Conservation (phyloP, 2,329 filamentous ascomycete genomes). For the Rhinocladiella mackenziei region DNA sequence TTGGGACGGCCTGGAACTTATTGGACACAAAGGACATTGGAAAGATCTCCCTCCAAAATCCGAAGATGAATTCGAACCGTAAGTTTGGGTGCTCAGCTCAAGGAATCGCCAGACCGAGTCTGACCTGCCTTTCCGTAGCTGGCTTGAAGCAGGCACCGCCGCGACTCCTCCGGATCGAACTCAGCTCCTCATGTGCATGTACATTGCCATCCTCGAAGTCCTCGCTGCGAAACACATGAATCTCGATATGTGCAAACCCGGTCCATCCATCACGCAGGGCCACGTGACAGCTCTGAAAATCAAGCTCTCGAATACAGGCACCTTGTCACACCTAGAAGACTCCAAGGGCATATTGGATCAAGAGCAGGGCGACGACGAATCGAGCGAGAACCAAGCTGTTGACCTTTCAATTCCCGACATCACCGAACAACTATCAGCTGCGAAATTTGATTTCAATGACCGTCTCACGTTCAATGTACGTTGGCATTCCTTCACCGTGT, state of each 20-base stretch:
- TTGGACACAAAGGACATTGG: conserved; percentile 50
- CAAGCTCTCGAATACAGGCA: conserved; percentile 7
- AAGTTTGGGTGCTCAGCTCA: conserved; percentile 27
- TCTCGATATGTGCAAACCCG: too few species aligned
- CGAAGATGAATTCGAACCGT: conserved; percentile 43
- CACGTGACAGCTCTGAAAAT: conserved; percentile 12
- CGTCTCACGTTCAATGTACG: conserved; percentile 66
- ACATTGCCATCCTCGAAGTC: conserved; percentile 15
- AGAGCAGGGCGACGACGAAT: background rate
- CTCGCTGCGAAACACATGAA: conserved; percentile 8
- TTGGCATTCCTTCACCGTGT: conserved; percentile 23
- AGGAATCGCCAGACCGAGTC: conserved; percentile 36
- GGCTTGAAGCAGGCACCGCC: conserved; percentile 34
- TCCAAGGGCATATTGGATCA: background rate
- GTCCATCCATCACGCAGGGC: too few species aligned
- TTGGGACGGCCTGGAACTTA: conserved; percentile 52
- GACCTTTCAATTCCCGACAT: conserved; percentile 30
- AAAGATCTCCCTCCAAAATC: conserved; percentile 35
- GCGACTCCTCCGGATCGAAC: conserved; percentile 25
- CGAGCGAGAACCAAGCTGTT: conserved; percentile 17
- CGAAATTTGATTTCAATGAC: conserved; percentile 54
- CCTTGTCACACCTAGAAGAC: conserved; percentile 15
- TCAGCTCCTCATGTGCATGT: conserved; percentile 28
- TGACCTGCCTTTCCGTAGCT: conserved; percentile 39
- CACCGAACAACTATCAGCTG: conserved; percentile 36